Base-by-base conservation (phyloP, 371 early-diverging fungal genomes). In the Circinella minor region DNA sequence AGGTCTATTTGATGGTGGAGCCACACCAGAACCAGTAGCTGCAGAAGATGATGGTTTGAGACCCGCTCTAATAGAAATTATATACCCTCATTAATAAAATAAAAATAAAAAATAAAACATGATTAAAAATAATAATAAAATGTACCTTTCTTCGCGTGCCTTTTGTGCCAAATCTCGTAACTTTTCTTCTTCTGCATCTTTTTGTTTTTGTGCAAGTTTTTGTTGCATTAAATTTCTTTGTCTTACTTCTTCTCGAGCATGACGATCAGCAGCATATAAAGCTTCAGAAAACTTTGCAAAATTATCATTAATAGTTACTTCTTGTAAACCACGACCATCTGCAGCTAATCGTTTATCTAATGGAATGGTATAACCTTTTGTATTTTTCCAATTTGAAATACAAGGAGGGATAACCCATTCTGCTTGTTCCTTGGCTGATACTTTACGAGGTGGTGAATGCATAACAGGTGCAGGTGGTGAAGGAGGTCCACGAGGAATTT, bases 361-460 rank as follows among this genome's bases (percentile, higher is more conserved):
- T 11, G 99, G 96, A 70, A 99, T 97, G 20, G 98, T 98, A 77
- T 94, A 98, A 64, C 99, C 99, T 77, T 98, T 97, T 63, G 96
- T 93, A 83, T 99, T 99, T 85, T 98, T 99, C 99, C 99, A 99
- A 81, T 97, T 98, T 69, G 95, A 95, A 54, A 99, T 96, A 73
- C 95, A 96, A 18, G 98, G 98, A 39, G 99, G 99, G 68, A 99
- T 95, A 13, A 92, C 86, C 99, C 99, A 99, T 64, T 94, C 94
- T 60, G 90, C 89, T 77, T 96, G 96, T 83, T 98, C 98, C 74
- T 98, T 93, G 7, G 94, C 95, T 4, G 96, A 91, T 20, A 96
- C 87, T 78, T 95, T 97, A 39, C 98, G 93, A 18, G 98, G 96
- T 51, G 99, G 99, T 36, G 98, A 97, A 74, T 98, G 98, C 86